phyloP scores from a whole-genome alignment of 1,284 basidiomycete genomes.

The Pascua guehoae region DNA sequence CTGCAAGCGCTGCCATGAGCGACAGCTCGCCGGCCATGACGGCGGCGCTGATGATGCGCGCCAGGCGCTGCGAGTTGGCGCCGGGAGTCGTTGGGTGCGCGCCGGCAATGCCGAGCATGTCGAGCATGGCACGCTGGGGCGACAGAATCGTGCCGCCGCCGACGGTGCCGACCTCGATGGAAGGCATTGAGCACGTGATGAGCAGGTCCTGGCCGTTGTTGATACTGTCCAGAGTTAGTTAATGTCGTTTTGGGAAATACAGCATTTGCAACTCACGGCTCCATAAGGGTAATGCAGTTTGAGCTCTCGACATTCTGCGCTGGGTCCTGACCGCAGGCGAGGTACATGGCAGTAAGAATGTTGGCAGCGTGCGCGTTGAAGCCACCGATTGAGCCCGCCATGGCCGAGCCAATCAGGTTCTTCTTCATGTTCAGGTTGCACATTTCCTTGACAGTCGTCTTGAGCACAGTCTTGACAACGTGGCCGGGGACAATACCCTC shows the following conservation, averaged over 20 bases:
- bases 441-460: conserved; percentile 88
- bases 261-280: conserved; percentile 67
- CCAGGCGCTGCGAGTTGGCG: conserved; percentile 78
- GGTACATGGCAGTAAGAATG: conserved; percentile 90
- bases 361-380: conserved; percentile 99
- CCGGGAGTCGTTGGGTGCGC: conserved; percentile 79
- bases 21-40: conserved; percentile 95
- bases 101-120: conserved; percentile 85
- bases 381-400: conserved; percentile 95
- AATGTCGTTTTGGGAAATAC: no score
- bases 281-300: conserved; percentile 98
- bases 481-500: conserved; percentile 90
- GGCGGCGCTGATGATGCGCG: conserved; percentile 77
- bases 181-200: conserved; percentile 90
- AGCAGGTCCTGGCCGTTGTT: conserved; percentile 88
- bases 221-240: conserved; percentile 54
- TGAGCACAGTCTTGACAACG: conserved; percentile 83
- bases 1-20: conserved; percentile 81
- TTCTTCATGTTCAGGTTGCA: conserved; percentile 96
- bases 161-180: conserved; percentile 92
- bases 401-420: conserved; percentile 94
- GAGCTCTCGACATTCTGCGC: conserved; percentile 99
- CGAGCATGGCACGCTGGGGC: conserved; percentile 84
- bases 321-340: conserved; percentile 97
- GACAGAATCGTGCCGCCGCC: conserved; percentile 90